Conservation (phyloP, 2,329 filamentous ascomycete genomes). For the Claviceps paspali region DNA sequence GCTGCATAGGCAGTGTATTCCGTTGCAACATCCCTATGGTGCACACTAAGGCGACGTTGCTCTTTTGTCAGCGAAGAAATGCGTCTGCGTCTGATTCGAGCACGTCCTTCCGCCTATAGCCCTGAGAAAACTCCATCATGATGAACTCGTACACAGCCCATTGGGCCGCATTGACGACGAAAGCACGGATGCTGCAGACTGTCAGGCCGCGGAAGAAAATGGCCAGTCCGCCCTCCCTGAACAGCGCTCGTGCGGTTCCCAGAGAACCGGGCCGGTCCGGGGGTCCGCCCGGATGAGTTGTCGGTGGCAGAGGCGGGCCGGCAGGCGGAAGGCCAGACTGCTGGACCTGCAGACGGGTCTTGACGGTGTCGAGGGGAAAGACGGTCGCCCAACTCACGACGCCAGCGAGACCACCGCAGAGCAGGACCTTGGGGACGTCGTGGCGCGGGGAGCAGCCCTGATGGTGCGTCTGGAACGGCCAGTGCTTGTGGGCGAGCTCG, state of each 20-base stretch:
- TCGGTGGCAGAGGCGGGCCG: no score
- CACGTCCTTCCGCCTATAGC: not conserved
- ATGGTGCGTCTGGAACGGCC: constrained; percentile 22
- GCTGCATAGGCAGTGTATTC: no score
- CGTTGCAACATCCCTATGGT: no score
- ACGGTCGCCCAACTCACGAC: constrained; percentile 80
- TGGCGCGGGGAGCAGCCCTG: constrained; percentile 17
- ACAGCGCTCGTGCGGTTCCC: constrained; percentile 50
- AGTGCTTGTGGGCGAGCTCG: constrained; percentile 51
- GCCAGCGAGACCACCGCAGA: constrained; percentile 79
- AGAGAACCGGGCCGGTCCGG: constrained; percentile 38
- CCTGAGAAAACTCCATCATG: constrained; percentile 31
- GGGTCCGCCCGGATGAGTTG: no score
- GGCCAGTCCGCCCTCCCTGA: constrained; percentile 42
- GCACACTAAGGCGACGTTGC: no score
- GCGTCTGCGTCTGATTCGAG: not conserved
- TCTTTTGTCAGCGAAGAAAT: no score
- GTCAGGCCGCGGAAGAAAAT: constrained; percentile 62
- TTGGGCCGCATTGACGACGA: constrained; percentile 84
- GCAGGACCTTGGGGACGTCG: constrained; percentile 47
- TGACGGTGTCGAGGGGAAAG: constrained; percentile 83
- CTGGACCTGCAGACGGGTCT: constrained; percentile 84
- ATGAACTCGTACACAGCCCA: constrained; percentile 89
- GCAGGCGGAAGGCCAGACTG: no score
- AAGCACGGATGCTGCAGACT: constrained; percentile 73